Percentiles rank a stretch among this genome's conserved stretches.
These are phyloP conservation scores for Rhynchospora breviuscula DNA, from an alignment of 176 grass and related monocot genomes.

Conservation along the genomic window DNA sequence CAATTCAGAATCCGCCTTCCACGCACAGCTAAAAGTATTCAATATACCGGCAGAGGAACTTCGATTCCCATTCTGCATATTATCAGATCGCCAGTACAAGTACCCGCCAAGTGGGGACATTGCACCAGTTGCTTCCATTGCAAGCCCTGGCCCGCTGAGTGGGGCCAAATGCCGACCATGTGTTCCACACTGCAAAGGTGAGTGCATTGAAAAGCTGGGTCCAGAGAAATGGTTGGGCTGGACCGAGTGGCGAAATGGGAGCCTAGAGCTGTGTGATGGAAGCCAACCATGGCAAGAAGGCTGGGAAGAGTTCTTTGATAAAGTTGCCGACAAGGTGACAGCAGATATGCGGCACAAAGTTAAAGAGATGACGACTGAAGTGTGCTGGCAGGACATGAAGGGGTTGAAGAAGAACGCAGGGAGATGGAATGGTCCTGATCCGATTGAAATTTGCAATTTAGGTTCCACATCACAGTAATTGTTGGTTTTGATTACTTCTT, in stretches of 20 bases:
- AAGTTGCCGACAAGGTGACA: slow-evolving; percentile 30
- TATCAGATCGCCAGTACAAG: slow-evolving; percentile 50
- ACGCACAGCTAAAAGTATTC: slow-evolving; percentile 36
- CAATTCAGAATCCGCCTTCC: slow-evolving; percentile 67
- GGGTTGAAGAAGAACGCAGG: background rate
- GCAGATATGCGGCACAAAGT: slow-evolving; percentile 16
- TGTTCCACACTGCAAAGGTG: slow-evolving; percentile 24
- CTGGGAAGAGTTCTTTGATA: slow-evolving; percentile 50
- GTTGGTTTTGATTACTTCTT: no score
- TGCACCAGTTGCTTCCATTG: slow-evolving; percentile 57
- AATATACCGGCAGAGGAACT: slow-evolving; percentile 4
- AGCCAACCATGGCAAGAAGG: slow-evolving; percentile 31
- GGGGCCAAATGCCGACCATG: slow-evolving; percentile 75
- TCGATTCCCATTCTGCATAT: slow-evolving; percentile 53
- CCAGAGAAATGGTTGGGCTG: slow-evolving; percentile 27
- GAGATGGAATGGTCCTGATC: slow-evolving; percentile 38
- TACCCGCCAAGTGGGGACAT: slow-evolving; percentile 38
- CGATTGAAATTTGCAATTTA: slow-evolving; percentile 36
- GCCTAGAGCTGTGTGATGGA: slow-evolving; percentile 44
- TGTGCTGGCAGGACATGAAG: slow-evolving; percentile 34
- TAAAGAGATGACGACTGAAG: background rate
- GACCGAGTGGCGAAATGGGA: slow-evolving; percentile 43
- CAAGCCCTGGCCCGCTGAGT: slow-evolving; percentile 55
- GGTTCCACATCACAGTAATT: background rate
- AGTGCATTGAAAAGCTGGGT: background rate